These are phyloP conservation scores for Pelargonium citronellum DNA, from an alignment of 441 rosid species.

Conservation along the genomic window DNA sequence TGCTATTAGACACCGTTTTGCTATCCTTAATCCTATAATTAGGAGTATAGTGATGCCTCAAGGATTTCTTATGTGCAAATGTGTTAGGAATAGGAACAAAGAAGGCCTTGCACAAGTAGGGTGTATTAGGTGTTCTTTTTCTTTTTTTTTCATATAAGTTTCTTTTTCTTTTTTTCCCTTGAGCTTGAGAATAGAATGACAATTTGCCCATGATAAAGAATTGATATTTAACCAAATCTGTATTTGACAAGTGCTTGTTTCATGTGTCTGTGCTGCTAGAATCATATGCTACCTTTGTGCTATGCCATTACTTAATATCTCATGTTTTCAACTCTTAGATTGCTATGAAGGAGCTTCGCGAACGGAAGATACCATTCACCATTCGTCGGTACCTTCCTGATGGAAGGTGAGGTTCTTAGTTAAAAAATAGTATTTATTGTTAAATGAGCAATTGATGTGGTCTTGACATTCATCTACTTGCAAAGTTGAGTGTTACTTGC, in stretches of 20 bases:
- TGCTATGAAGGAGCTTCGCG: conserved; percentile 85
- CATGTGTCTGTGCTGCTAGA: neutral
- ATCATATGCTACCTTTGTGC: neutral
- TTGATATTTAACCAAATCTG: no score
- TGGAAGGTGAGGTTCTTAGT: conserved; percentile 55
- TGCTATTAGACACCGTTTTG: neutral
- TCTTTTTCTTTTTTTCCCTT: neutral
- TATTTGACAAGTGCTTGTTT: no score
- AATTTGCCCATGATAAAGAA: no score
- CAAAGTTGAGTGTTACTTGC: neutral
- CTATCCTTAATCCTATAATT: neutral
- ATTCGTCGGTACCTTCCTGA: conserved; percentile 73
- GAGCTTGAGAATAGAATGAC: no score
- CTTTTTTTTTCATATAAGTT: no score
- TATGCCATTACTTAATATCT: neutral
- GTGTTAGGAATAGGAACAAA: no score
- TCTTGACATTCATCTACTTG: neutral
- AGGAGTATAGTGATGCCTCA: no score
- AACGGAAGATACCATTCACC: conserved; percentile 77
- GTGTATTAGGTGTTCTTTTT: neutral
- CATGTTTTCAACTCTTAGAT: conserved; percentile 34
- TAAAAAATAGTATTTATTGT: neutral
- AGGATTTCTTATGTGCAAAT: no score
- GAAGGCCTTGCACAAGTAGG: neutral
- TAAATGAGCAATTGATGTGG: neutral